These are phyloP conservation scores for Neurospora sp. DNA, from an alignment of 495 filamentous ascomycete species.

Conservation along the genomic window DNA sequence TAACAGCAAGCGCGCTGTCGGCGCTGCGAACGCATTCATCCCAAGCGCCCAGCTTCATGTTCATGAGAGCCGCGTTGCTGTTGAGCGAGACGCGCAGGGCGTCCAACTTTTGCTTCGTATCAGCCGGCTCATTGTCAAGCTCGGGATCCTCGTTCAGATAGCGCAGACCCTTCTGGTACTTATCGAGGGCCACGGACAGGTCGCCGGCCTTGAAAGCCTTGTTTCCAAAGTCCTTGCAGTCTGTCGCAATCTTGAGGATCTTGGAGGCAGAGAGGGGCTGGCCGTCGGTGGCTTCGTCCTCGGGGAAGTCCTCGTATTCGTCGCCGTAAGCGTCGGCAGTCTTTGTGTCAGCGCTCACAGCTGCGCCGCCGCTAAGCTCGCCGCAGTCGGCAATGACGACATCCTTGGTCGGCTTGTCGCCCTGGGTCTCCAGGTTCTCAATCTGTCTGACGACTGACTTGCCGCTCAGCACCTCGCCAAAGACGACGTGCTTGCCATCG, in stretches of 20 bases:
- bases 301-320: slow-evolving; percentile 91
- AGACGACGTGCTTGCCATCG: slow-evolving; percentile 96
- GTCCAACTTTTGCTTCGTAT: slow-evolving; percentile 55
- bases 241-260: slow-evolving; percentile 69
- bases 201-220: slow-evolving; percentile 77
- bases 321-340: slow-evolving; percentile 74
- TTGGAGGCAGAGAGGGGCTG: slow-evolving; percentile 47
- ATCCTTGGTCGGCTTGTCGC: slow-evolving; percentile 69
- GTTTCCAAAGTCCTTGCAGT: slow-evolving; percentile 88
- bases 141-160: slow-evolving; percentile 86
- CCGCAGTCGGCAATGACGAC: slow-evolving; percentile 78
- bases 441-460: slow-evolving; percentile 86
- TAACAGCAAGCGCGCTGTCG: slow-evolving; percentile 59
- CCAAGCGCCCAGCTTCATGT: slow-evolving; percentile 67
- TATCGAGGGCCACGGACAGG: slow-evolving; percentile 62
- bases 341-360: slow-evolving; percentile 50
- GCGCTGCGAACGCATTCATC: slow-evolving; percentile 60
- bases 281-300: slow-evolving; percentile 52
- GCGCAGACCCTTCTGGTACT: slow-evolving; percentile 96
- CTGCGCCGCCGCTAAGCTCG: slow-evolving; percentile 63
- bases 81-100: slow-evolving; percentile 43
- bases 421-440: slow-evolving; percentile 72
- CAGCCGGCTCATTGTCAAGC: slow-evolving; percentile 55
- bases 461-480: slow-evolving; percentile 87
- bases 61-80: slow-evolving; percentile 40